phyloP scores from a whole-genome alignment of 2,329 filamentous ascomycete genomes.

The Venturia pyrina region DNA sequence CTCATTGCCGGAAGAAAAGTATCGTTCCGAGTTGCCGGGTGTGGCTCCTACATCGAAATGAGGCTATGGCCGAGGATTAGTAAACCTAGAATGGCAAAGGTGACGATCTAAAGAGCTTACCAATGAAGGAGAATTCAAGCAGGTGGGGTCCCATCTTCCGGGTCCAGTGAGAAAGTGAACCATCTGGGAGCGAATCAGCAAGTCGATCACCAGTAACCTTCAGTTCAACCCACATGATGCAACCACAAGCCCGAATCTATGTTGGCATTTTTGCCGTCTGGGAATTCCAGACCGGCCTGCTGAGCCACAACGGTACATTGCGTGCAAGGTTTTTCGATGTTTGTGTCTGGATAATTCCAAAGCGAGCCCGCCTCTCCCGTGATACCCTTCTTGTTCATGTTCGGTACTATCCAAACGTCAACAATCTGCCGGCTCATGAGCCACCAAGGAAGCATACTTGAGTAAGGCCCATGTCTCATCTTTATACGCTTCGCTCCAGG shows the following conservation, averaged over 20 bases:
- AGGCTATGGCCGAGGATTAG: background rate
- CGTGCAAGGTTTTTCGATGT: constrained; percentile 1
- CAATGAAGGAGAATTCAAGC: background rate
- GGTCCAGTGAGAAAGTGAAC: constrained; percentile 7
- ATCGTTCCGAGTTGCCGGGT: constrained; percentile 7
- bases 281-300: constrained; percentile 9
- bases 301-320: constrained; percentile 7
- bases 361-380: constrained; percentile 7
- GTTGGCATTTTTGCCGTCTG: constrained; percentile 10
- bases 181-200: background rate
- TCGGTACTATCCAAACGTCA: background rate
- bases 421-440: background rate
- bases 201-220: background rate
- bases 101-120: background rate
- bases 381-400: constrained; percentile 10
- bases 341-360: constrained; percentile 8
- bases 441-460: background rate
- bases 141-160: constrained; percentile 10
- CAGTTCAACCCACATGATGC: background rate
- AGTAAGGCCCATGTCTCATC: constrained; percentile 12
- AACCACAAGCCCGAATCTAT: constrained; percentile 18
- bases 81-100: background rate
- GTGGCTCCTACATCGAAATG: constrained; percentile 7
- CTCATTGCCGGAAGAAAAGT: constrained; percentile 11
- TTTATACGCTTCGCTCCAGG: constrained; percentile 8